Conservation (phyloP, 345 rosid genomes). For the Heritiera littoralis region DNA sequence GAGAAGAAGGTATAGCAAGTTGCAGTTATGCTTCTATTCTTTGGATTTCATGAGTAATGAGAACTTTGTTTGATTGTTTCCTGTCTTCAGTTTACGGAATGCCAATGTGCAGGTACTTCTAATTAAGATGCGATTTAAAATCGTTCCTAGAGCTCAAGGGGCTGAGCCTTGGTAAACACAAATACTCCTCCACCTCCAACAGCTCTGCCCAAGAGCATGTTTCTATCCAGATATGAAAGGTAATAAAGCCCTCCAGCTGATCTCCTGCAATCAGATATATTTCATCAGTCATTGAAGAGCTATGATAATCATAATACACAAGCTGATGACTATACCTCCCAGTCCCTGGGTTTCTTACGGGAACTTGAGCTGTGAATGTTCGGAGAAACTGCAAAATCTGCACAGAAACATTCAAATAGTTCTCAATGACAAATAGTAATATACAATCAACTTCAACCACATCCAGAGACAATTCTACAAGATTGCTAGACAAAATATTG, state of each 20-base stretch:
- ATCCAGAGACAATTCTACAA: background rate
- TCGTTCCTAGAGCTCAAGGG: constrained; percentile 43
- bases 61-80: too few species aligned
- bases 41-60: background rate
- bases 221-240: constrained; percentile 74
- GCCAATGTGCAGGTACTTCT: too few species aligned
- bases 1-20: background rate
- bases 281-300: constrained; percentile 20
- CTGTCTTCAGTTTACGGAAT: too few species aligned
- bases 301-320: constrained; percentile 2
- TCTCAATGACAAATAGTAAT: background rate
- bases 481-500: constrained; percentile 6
- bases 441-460: background rate
- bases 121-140: too few species aligned
- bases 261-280: constrained; percentile 42
- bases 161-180: constrained; percentile 79
- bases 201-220: constrained; percentile 88
- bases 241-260: constrained; percentile 86
- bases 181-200: constrained; percentile 97
- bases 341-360: constrained; percentile 54
- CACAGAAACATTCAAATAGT: constrained; percentile 5
- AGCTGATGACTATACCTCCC: constrained; percentile 48
- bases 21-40: background rate
- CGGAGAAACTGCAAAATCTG: constrained; percentile 89
- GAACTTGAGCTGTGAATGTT: constrained; percentile 69